Conservation (phyloP, 768 basidiomycete genomes). For the Tulasnella sp. region DNA sequence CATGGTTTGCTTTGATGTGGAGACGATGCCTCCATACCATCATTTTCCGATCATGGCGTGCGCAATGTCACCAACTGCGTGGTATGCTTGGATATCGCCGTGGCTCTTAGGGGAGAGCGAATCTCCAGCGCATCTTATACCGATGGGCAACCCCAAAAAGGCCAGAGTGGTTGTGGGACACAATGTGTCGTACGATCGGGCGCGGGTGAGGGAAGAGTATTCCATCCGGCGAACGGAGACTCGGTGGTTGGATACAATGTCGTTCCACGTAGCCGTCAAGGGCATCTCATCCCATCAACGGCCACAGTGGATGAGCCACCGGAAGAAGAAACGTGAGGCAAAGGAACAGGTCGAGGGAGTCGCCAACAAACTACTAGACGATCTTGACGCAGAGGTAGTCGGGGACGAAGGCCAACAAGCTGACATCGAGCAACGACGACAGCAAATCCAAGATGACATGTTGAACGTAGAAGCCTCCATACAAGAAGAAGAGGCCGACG, state of each 20-base stretch:
- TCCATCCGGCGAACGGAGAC: slow-evolving; percentile 48
- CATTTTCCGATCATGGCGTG: slow-evolving; percentile 81
- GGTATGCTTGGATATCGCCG: slow-evolving; percentile 96
- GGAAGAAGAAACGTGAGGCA: slow-evolving; percentile 51
- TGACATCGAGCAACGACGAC: slow-evolving; percentile 25
- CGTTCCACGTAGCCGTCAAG: slow-evolving; percentile 83
- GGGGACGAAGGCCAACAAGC: slow-evolving; percentile 29
- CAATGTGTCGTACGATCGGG: slow-evolving; percentile 89
- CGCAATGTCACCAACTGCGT: slow-evolving; percentile 67
- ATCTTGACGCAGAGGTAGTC: slow-evolving; percentile 29
- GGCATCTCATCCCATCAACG: slow-evolving; percentile 93
- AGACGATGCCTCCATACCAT: slow-evolving; percentile 75
- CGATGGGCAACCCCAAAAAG: slow-evolving; percentile 43
- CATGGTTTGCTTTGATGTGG: slow-evolving; percentile 84
- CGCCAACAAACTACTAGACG: slow-evolving; percentile 41
- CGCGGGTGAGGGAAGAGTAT: slow-evolving; percentile 75
- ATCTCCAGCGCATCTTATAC: slow-evolving; percentile 52
- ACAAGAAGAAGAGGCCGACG: slow-evolving; percentile 32
- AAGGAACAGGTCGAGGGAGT: slow-evolving; percentile 46
- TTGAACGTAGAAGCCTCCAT: background rate
- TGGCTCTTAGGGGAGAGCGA: slow-evolving; percentile 62
- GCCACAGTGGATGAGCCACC: slow-evolving; percentile 80
- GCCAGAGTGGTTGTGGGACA: slow-evolving; percentile 77
- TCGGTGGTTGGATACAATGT: slow-evolving; percentile 89
- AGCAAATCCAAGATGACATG: slow-evolving; percentile 8